Percentiles rank a stretch among this genome's conserved stretches.
These are phyloP conservation scores for Sphaceloma murrayae DNA, from an alignment of 2,329 filamentous ascomycete species.

Conservation along the genomic window DNA sequence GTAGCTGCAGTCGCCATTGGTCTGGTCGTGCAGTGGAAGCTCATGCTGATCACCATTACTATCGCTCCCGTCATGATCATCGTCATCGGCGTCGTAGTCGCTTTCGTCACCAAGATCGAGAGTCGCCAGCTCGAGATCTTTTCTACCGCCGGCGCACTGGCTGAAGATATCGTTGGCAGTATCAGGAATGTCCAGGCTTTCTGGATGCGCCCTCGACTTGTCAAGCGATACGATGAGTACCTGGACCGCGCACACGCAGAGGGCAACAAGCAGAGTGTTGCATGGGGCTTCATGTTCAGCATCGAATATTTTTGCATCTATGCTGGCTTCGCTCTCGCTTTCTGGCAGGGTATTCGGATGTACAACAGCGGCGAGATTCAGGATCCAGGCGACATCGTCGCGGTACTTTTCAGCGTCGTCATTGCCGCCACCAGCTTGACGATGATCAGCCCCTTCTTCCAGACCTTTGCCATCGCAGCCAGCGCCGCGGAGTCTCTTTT, in stretches of 20 bases:
- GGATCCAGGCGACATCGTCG: constrained; percentile 22
- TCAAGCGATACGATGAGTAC: constrained; percentile 31
- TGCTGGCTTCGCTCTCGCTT: constrained; percentile 27
- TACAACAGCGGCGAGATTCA: constrained; percentile 18
- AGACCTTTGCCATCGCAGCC: constrained; percentile 30
- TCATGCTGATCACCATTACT: constrained; percentile 31
- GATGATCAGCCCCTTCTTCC: constrained; percentile 30
- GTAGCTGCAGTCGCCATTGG: constrained; percentile 21
- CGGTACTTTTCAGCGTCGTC: constrained; percentile 16
- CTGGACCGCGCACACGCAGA: constrained; percentile 33
- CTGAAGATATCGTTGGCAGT: constrained; percentile 38
- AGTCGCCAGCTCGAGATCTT: constrained; percentile 20
- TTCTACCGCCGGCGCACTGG: constrained; percentile 33
- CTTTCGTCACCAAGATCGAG: constrained; percentile 22
- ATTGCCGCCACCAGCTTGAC: constrained; percentile 28
- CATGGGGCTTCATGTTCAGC: constrained; percentile 28
- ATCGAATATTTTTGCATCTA: constrained; percentile 32
- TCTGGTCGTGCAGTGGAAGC: constrained; percentile 29
- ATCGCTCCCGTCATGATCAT: constrained; percentile 34
- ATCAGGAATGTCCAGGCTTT: constrained; percentile 39
- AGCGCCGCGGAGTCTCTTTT: constrained; percentile 30
- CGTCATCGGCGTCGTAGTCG: constrained; percentile 24
- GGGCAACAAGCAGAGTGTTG: constrained; percentile 29
- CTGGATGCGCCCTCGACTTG: constrained; percentile 33
- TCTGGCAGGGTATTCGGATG: constrained; percentile 31